Evolutionary conservation across 2,329 filamentous ascomycete species (phyloP).

Genomic region (Aspergillus chevalieri): DNA sequence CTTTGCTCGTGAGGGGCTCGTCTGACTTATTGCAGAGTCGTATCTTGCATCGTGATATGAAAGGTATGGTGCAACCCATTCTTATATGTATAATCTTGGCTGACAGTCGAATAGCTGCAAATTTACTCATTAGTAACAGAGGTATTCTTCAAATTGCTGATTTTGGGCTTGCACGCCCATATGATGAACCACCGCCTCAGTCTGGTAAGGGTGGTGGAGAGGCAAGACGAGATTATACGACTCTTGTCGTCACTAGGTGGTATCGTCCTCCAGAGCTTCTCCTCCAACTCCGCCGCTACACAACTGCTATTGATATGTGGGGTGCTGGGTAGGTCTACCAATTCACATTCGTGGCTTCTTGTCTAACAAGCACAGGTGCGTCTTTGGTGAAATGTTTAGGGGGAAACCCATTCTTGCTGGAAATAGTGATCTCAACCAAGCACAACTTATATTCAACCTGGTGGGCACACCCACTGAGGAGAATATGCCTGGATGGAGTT

Average conservation of each 20-base stretch:
- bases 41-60: constrained; percentile 97
- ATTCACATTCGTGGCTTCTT: background rate
- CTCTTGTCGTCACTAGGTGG: constrained; percentile 94
- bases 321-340: constrained; percentile 69
- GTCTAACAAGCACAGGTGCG: constrained; percentile 57
- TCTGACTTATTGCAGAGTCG: constrained; percentile 45
- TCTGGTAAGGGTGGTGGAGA: constrained; percentile 75
- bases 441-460: constrained; percentile 88
- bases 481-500: constrained; percentile 86
- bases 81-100: constrained; percentile 1
- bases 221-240: constrained; percentile 85
- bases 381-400: constrained; percentile 96
- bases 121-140: constrained; percentile 89
- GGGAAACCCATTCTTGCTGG: constrained; percentile 89
- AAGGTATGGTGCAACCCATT: constrained; percentile 41
- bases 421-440: constrained; percentile 80
- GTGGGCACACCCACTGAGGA: constrained; percentile 85
- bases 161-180: constrained; percentile 89
- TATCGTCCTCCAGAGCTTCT: constrained; percentile 92
- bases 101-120: constrained; percentile 57
- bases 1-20: background rate
- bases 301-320: constrained; percentile 97
- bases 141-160: constrained; percentile 95
- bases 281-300: constrained; percentile 81
- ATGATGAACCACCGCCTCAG: constrained; percentile 74